Percentiles rank a stretch among this genome's conserved stretches.
phyloP scores from a whole-genome alignment of 1,284 basidiomycete species.

The Irpex rosettiformis region DNA sequence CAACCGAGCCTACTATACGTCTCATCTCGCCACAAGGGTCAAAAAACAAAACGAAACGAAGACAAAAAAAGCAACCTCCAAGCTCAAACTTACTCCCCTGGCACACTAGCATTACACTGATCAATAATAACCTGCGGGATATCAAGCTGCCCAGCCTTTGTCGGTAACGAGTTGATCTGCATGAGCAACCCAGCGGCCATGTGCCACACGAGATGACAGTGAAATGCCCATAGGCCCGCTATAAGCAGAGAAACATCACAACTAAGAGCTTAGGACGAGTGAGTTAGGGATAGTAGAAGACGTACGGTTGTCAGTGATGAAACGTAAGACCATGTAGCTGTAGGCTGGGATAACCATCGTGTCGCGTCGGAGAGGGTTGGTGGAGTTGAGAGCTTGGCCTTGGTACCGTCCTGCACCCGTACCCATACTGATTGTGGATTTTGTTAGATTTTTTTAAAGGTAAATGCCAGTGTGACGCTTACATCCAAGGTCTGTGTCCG shows the following conservation, averaged over 20 bases:
- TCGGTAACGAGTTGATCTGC: constrained; percentile 32
- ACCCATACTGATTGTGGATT: constrained; percentile 28
- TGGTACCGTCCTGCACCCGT: constrained; percentile 27
- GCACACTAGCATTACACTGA: constrained; percentile 21
- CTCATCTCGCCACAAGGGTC: too few species aligned
- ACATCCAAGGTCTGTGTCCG: constrained; percentile 34
- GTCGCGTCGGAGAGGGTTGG: constrained; percentile 31
- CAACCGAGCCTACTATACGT: too few species aligned
- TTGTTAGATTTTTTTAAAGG: too few species aligned
- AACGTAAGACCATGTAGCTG: constrained; percentile 31
- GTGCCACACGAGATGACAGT: constrained; percentile 36
- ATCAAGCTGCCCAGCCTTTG: constrained; percentile 23
- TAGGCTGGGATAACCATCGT: constrained; percentile 34
- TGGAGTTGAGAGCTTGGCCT: constrained; percentile 25
- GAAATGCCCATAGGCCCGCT: constrained; percentile 34
- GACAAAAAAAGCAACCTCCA: neutral
- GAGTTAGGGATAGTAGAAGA: neutral
- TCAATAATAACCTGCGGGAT: constrained; percentile 32
- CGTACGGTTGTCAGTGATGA: constrained; percentile 33
- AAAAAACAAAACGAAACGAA: neutral
- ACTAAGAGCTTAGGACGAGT: neutral
- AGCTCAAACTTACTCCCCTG: neutral
- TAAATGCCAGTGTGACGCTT: too few species aligned
- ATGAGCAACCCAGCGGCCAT: constrained; percentile 36
- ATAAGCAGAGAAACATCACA: neutral